These are phyloP conservation scores for Bryoerythrophyllum caledonicum DNA, from an alignment of 225 moss, liverwort and hornwort genomes.

Conservation along the genomic window DNA sequence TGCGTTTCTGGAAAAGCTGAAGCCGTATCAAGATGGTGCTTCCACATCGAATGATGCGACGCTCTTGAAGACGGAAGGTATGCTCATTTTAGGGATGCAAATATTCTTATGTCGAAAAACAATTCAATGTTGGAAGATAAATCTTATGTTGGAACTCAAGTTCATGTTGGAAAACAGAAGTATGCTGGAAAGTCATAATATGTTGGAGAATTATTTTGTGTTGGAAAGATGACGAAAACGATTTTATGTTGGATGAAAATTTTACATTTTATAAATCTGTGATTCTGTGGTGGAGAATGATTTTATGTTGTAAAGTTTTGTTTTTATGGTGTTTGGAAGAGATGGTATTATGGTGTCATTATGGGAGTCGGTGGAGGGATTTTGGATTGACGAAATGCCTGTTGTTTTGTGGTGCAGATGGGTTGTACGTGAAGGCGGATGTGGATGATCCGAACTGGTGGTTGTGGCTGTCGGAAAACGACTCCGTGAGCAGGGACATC, in stretches of 20 bases:
- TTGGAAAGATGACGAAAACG: too few species aligned
- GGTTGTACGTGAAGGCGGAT: conserved; percentile 47
- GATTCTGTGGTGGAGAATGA: too few species aligned
- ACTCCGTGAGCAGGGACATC: conserved; percentile 47
- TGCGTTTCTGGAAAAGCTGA: conserved; percentile 72
- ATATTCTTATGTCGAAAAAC: background rate
- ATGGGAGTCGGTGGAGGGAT: background rate
- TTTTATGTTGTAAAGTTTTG: background rate
- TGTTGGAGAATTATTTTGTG: too few species aligned
- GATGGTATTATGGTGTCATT: background rate
- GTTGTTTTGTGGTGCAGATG: conserved; percentile 38
- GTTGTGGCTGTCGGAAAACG: conserved; percentile 83
- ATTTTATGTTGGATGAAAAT: too few species aligned
- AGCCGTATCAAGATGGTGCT: conserved; percentile 36
- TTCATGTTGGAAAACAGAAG: too few species aligned
- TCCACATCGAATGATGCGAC: conserved; percentile 41
- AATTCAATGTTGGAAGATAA: too few species aligned
- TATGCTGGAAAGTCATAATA: too few species aligned
- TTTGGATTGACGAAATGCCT: conserved; percentile 7
- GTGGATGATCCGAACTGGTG: conserved; percentile 87
- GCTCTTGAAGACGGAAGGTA: conserved; percentile 50
- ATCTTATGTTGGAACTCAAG: too few species aligned
- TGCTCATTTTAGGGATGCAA: background rate
- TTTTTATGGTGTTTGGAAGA: background rate
- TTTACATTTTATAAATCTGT: too few species aligned